Percentiles rank a stretch among this genome's conserved stretches.
These are phyloP conservation scores for Xylaria nigripes DNA, from an alignment of 495 filamentous ascomycete genomes.

Conservation along the genomic window DNA sequence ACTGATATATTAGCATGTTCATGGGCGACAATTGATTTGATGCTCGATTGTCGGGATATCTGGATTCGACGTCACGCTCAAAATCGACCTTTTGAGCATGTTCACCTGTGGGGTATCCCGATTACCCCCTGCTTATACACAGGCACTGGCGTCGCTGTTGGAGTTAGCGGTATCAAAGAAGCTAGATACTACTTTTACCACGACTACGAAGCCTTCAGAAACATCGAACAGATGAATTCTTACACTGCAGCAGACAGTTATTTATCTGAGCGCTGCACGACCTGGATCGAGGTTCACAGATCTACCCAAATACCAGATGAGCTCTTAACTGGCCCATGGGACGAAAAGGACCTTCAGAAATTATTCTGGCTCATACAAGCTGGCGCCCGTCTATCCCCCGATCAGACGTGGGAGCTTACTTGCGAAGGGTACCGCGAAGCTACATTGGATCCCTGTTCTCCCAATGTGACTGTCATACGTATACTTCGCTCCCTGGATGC, in stretches of 20 bases:
- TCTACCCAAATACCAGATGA: conserved; percentile 25
- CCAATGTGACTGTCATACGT: conserved; percentile 6
- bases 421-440: conserved; percentile 12
- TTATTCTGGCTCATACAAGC: conserved; percentile 32
- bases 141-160: background rate
- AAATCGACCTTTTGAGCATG: background rate
- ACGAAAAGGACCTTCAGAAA: conserved; percentile 21
- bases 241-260: background rate
- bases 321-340: conserved; percentile 22
- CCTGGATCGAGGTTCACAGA: conserved; percentile 24
- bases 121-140: background rate
- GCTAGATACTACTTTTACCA: conserved; percentile 9
- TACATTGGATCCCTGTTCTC: background rate
- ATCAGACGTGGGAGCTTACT: conserved; percentile 32
- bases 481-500: conserved; percentile 1
- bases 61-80: conserved; percentile 11
- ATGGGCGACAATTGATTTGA: conserved; percentile 24
- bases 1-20: conserved; percentile 22
- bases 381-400: conserved; percentile 14
- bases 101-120: conserved; percentile 13
- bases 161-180: conserved; percentile 1
- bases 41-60: conserved; percentile 19
- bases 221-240: background rate
- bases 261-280: background rate
- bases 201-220: conserved; percentile 15